A percentile compares a stretch with the other conserved stretches of the same genome.
These are phyloP conservation scores for Mucor irregularis DNA, from an alignment of 371 early-diverging fungal species.

Conservation along the genomic window DNA sequence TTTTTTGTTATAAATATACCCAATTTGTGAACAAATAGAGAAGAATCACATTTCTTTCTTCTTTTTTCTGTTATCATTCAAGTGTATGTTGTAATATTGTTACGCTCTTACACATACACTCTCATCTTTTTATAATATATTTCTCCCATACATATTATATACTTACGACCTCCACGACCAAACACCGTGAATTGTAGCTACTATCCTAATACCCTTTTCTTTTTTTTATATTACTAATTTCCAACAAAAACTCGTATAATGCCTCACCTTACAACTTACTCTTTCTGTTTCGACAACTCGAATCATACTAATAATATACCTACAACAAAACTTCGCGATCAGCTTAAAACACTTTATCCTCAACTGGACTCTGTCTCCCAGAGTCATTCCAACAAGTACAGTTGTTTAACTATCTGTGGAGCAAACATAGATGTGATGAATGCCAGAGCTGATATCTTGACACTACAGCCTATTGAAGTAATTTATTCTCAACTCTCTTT, in stretches of 20 bases:
- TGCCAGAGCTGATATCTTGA: constrained; percentile 15
- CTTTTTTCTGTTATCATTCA: too few species aligned
- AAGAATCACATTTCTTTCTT: too few species aligned
- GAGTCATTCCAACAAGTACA: constrained; percentile 1
- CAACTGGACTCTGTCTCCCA: constrained; percentile 8
- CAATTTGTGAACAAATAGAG: too few species aligned
- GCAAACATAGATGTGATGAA: neutral
- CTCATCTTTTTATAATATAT: too few species aligned
- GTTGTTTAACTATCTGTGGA: constrained; percentile 12
- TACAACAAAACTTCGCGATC: constrained; percentile 10
- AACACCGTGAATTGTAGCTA: too few species aligned
- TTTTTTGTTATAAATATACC: neutral
- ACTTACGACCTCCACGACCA: too few species aligned
- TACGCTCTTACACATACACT: too few species aligned
- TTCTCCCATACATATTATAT: too few species aligned
- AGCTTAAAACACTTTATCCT: constrained; percentile 9
- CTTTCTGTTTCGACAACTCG: constrained; percentile 12
- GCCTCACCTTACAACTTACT: constrained; percentile 16
- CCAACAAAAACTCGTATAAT: neutral
- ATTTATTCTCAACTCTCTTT: neutral
- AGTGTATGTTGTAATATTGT: too few species aligned
- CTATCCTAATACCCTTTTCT: neutral
- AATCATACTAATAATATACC: neutral
- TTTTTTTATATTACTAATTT: neutral
- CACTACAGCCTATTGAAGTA: constrained; percentile 14